Base-by-base conservation (phyloP, 306 rosid species). In the Fragaria vesca region DNA sequence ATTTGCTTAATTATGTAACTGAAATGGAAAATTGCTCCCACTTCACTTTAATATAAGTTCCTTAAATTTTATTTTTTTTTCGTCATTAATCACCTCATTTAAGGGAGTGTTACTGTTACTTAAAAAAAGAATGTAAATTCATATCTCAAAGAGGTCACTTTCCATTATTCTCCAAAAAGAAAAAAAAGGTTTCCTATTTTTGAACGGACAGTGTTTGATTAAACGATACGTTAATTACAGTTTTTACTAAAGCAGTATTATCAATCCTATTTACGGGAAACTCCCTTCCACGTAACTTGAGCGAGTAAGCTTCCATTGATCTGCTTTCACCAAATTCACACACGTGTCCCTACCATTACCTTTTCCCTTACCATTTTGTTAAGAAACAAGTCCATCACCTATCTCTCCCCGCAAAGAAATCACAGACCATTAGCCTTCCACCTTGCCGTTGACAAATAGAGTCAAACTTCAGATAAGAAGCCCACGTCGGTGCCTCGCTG, bases 341-440 rank as follows among this genome's bases (percentile, higher is more conserved):
- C 61, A 70, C 80, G 82, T 74, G 78, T 77, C 12, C n/a, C 1
- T 0, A 21, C 0, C 54, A 8, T 77, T 6, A 30, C 32, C 32
- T 30, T 30, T 30, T 30, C 40, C 26, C 26, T 24, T 24, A 20
- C 63, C 51, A 45, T 71, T 83, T 80, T 8, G 69, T 72, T 65
- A 28, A 43, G 83, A 63, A 62, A 78, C 18, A 38, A 21, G 50
- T 13, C 3, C 47, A 1, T 72, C 63, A 60, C 70, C 32, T 2
- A 0, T 10, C 13, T 60, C 13, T 2, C 20, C 47, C 38, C 50
- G 8, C 51, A 20, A 8, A n/a, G 12, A 54, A 12, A 57, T 72
- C 81, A 66, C 79, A 20, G 65, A 18, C 71, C 78, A 70, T 13
- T 18, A 63, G 20, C 4, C 67, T 72, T 12, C 42, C 12, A 3